Conservation (phyloP, 2,329 filamentous ascomycete species). For the Talaromyces rugulosus region DNA sequence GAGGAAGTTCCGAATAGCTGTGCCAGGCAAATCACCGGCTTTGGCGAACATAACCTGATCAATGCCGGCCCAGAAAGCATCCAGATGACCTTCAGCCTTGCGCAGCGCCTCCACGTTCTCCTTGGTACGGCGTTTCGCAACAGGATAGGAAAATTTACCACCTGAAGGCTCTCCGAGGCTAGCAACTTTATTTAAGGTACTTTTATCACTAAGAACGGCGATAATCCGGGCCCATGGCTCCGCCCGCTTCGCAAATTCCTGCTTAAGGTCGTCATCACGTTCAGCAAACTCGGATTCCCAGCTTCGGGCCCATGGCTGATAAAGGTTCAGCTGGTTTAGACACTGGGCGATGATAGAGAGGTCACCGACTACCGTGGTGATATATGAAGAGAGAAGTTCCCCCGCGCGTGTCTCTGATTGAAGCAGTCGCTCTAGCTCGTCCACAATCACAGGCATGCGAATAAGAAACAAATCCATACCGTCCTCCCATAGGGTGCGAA, state of each 20-base stretch:
- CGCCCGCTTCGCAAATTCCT: neutral
- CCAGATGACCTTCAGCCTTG: neutral
- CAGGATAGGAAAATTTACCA: neutral
- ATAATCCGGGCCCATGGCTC: neutral
- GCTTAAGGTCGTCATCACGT: neutral
- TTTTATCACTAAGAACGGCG: neutral
- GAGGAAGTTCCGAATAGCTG: no score
- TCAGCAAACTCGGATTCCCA: neutral
- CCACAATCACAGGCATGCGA: neutral
- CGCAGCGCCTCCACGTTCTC: neutral
- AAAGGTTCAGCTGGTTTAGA: neutral
- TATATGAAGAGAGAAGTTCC: neutral
- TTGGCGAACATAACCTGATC: no score
- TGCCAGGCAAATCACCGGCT: no score
- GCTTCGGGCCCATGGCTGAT: neutral
- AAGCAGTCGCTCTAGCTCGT: constrained; percentile 1
- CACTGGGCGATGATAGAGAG: neutral
- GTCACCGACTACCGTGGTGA: neutral
- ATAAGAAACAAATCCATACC: no score
- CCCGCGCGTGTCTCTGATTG: neutral
- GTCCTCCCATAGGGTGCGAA: neutral
- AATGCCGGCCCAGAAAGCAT: neutral
- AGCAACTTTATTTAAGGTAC: neutral
- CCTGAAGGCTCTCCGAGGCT: neutral
- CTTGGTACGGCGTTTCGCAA: neutral